Evolutionary conservation across 2,329 filamentous ascomycete species (phyloP).

Genomic region (Thelonectria discophora): DNA sequence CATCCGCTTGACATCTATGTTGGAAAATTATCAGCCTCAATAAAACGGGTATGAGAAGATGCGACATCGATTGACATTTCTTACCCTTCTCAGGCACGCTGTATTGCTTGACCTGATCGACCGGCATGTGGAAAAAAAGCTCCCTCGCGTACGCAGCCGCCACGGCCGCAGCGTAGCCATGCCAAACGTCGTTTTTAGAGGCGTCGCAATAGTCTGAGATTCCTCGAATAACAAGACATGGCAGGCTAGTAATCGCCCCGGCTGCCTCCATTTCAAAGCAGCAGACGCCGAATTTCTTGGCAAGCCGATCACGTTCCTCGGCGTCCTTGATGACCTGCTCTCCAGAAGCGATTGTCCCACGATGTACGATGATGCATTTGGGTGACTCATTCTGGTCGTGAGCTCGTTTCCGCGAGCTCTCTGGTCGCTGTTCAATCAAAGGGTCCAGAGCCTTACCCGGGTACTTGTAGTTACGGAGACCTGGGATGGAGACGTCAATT

Average conservation of each 20-base stretch:
- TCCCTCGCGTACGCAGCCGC: slow-evolving; percentile 38
- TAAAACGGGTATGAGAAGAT: too few species aligned
- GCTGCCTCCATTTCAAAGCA: slow-evolving; percentile 44
- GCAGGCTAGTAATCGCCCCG: slow-evolving; percentile 36
- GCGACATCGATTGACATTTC: too few species aligned
- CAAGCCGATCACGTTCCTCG: not conserved
- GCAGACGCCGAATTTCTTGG: too few species aligned
- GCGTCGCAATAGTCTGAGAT: slow-evolving; percentile 51
- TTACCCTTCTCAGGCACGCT: too few species aligned
- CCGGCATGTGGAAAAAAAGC: too few species aligned
- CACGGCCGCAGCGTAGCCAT: slow-evolving; percentile 45
- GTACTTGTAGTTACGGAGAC: too few species aligned
- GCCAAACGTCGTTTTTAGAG: slow-evolving; percentile 49
- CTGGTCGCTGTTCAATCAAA: not conserved
- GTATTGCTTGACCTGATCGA: too few species aligned
- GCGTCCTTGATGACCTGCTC: not conserved
- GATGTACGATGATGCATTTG: not conserved
- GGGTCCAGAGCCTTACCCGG: too few species aligned
- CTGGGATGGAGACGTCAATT: too few species aligned
- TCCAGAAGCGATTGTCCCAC: not conserved
- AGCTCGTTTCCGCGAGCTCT: not conserved
- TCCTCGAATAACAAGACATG: slow-evolving; percentile 46
- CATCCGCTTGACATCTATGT: too few species aligned
- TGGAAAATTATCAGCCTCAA: too few species aligned
- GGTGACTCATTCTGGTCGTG: not conserved